Base-by-base conservation (phyloP, 2,329 filamentous ascomycete species). In the Coleophoma crateriformis region DNA sequence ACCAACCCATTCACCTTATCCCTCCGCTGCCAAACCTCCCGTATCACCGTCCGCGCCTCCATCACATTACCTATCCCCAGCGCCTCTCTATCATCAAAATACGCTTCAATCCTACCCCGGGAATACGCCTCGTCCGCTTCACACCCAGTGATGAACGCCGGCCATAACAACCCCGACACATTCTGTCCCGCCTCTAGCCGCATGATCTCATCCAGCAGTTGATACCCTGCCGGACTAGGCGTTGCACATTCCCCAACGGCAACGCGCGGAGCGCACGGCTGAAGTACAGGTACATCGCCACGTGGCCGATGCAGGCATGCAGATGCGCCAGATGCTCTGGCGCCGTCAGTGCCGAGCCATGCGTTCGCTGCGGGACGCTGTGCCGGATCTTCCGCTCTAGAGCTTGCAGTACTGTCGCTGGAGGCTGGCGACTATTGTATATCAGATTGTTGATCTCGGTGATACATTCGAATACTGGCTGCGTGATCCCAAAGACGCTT, bases 111-210 rank as follows among this genome's bases (percentile, higher is more conserved):
- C 20, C 40, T 27, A 8, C n/a, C 33, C 22, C 49, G 22, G 14
- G 33, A 33, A 7, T 48, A 27, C 27, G 38, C 32, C 12, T 37
- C 40, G 5, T 42, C 27, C 3, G 46, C 49, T 5, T 46, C 49
- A 12, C 49, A 51, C 0, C 39, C 49, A 15, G 41, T 45, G 15
- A 49, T 48, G 27, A 51, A 51, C 6, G 46, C 46, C 20, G 49
- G 49, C n/a, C 45, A 48, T n/a, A 51, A 7, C 10, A 48, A 11
- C 54, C 57, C 59, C 56, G 61, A 46, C 7, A 46, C 33, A 19
- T 19, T 46, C 17, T 37, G 33, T 7, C 20, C 15, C n/a, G n/a
- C 11, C 17, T 39, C 45, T 3, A 46, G 15, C 7, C 13, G 33
- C 14, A 20, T 10, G 10, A 46, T 46, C 7, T 3, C 14, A n/a